Base-by-base conservation (phyloP, 2,329 filamentous ascomycete genomes). In the Claviceps africana region DNA sequence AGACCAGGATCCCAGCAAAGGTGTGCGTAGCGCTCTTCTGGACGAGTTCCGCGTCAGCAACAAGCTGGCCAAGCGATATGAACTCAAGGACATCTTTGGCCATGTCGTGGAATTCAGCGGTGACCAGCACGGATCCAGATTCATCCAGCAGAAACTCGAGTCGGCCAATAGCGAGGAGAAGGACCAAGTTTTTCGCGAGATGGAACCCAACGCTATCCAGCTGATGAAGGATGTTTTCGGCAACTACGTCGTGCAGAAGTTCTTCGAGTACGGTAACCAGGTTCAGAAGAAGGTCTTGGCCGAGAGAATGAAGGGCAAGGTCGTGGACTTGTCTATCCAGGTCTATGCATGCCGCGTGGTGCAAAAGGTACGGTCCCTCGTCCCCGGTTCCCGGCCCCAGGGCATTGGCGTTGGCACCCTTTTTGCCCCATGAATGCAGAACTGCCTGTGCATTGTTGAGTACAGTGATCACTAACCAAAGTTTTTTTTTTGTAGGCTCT, bases 171-270 rank as follows among this genome's bases (percentile, higher is more conserved):
- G 89, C 61, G 93, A 97, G 55, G 91, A 96, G 63, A 97, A 96
- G 68, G 88, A 95, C 33, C 83, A 83, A 52, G 79, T 97, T 0
- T 97, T 96, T 72, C 75, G 77, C 0, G 93, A 97, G 66, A 88
- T 98, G 46, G 79, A 86, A 59, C 79, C 82, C 1, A 93, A 98
- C 58, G 82, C 85, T 1, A 68, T 95, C 31, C 88, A 91, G 62
- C 72, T 98, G 47, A 96, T 95, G 88, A 91, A 85, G 46, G 93
- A 97, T 65, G 85, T 97, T 0, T 98, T 96, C 63, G 93, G 93
- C 51, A 98, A 98, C 67, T 98, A 97, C 63, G 93, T 98, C 37
- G 90, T 97, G 40, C 93, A 98, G 63, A 97, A 96, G 66, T 83
- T 97, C 64, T 96, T 97, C 56, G 91, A 97, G 65, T 88, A 97